Evolutionary conservation across 768 basidiomycete species (phyloP).

Genomic region (Macrolepiota dolichaula): DNA sequence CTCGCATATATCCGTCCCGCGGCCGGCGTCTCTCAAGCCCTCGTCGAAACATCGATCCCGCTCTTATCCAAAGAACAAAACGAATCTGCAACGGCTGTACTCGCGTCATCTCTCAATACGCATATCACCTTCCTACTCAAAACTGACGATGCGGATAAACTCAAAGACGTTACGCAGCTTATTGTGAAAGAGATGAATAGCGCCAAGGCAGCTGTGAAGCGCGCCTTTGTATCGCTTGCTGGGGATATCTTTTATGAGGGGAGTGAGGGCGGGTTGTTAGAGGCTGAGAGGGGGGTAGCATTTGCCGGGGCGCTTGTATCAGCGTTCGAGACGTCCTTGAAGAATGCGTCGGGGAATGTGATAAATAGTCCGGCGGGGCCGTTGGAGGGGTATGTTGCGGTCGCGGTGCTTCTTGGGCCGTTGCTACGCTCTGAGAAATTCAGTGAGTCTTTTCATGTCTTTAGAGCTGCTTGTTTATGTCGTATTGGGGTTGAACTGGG

Average conservation of each 20-base stretch:
- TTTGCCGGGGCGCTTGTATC: constrained; percentile 57
- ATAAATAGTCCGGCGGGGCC: constrained; percentile 59
- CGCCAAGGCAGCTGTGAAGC: constrained; percentile 55
- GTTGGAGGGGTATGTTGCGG: constrained; percentile 82
- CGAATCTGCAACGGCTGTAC: constrained; percentile 55
- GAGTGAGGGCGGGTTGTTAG: constrained; percentile 33
- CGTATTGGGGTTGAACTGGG: constrained; percentile 3
- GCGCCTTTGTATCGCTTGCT: constrained; percentile 59
- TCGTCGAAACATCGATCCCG: constrained; percentile 42
- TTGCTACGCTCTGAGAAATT: constrained; percentile 47
- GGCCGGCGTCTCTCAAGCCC: constrained; percentile 29
- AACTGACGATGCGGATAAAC: constrained; percentile 33
- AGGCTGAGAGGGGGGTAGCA: constrained; percentile 37
- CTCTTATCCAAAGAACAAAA: constrained; percentile 73
- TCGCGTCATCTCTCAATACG: constrained; percentile 49
- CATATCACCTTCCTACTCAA: constrained; percentile 60
- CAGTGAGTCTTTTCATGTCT: constrained; percentile 33
- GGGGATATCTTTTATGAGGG: constrained; percentile 56
- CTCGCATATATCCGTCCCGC: constrained; percentile 52
- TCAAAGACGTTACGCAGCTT: constrained; percentile 37
- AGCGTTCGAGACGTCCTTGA: constrained; percentile 68
- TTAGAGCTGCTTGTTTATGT: constrained; percentile 4
- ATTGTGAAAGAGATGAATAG: constrained; percentile 73
- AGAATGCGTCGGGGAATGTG: constrained; percentile 59
- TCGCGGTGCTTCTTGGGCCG: constrained; percentile 65